phyloP scores from a whole-genome alignment of 257 asterid species.

The Capsicum baccatum region DNA sequence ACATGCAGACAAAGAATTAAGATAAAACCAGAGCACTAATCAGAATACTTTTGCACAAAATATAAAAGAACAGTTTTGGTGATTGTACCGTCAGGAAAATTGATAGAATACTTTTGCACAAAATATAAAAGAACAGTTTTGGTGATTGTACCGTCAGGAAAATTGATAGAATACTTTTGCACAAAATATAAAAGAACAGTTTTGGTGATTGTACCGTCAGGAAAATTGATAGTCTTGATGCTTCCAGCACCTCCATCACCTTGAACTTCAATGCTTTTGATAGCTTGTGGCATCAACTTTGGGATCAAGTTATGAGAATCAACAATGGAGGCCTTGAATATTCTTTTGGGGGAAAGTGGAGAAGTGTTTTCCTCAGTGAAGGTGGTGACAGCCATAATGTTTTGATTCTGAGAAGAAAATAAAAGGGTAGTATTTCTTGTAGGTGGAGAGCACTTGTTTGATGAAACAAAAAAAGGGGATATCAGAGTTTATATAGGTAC shows the following conservation, averaged over 20 bases:
- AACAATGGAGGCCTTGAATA: slow-evolving; percentile 35
- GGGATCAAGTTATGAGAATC: slow-evolving; percentile 37
- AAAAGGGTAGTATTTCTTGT: background rate
- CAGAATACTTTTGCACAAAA: background rate
- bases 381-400: slow-evolving; percentile 29
- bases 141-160: too few species aligned
- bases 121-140: too few species aligned
- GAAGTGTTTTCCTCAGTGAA: slow-evolving; percentile 34
- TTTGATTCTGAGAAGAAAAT: background rate
- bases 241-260: slow-evolving; percentile 36
- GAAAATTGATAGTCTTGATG: background rate
- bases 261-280: slow-evolving; percentile 31
- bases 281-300: slow-evolving; percentile 37
- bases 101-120: background rate
- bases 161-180: background rate
- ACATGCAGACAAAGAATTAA: background rate
- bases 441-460: background rate
- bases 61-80: too few species aligned
- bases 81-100: too few species aligned
- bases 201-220: background rate
- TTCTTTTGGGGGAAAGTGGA: slow-evolving; percentile 25
- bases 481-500: slow-evolving; percentile 20
- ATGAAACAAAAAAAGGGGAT: background rate
- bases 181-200: too few species aligned
- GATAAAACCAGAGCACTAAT: background rate